Evolutionary conservation across 139 green algal species (phyloP), one percentile per base, ranked within the genome.

Genomic region (Chlamydomonas applanata): DNA sequence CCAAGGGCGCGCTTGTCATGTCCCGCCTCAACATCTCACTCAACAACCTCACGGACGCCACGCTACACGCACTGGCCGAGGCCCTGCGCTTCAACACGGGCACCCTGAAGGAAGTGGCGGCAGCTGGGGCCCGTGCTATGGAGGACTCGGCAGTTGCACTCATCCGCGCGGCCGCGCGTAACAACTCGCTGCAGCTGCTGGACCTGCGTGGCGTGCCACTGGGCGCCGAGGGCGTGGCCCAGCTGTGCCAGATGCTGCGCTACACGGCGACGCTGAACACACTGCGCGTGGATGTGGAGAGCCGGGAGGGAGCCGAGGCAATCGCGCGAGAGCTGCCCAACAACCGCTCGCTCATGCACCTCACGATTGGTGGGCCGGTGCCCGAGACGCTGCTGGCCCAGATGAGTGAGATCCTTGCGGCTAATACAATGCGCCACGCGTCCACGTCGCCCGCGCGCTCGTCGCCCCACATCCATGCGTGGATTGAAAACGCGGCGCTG

Each of bases 351-450:
- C 79, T 89, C 3, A 81, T 83, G 64, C 79, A 87, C 79, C 72
- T 89, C 13, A 87, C 79, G 57, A 78, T 89, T 44, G 84, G 84
- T 20, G 84, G 84, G 1, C 81, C 81, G 3, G 81, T 87, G 17
- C 85, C 85, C 5, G 85, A 89, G 66, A 45, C 70, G 25, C 72
- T 89, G 70, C 74, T 86, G 36, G 75, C 63, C 1, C 35, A 73
- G 27, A 73, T 73, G 67, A 73, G 46, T 22, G 73, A 86, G 61
- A 86, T 67, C 14, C 81, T 86, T 2, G 73, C 73, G 2, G 34
- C 57, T 17, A 83, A 83, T 66, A 83, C 78, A 27, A 73, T 83
- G 67, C 56, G 78, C 4, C 40, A 67, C 17, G 32, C 74, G 1
- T 61, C 46, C 60, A 36, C 27, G 3, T 75, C 77, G 7, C 77